phyloP scores from a whole-genome alignment of 495 filamentous ascomycete species.

The Neurospora sp. region DNA sequence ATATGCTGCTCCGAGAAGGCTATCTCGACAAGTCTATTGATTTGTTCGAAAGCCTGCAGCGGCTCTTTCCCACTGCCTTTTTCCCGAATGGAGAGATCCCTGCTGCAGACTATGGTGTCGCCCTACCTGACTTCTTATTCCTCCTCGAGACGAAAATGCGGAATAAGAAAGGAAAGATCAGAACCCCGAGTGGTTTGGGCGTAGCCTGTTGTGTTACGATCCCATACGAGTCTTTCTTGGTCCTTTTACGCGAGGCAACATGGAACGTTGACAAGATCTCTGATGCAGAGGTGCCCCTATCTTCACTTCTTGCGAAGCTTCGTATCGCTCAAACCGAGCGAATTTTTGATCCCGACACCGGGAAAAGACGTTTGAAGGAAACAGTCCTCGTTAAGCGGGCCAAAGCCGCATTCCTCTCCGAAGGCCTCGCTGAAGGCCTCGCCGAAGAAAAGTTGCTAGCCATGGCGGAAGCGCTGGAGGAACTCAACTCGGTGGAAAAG shows the following conservation, averaged over 20 bases:
- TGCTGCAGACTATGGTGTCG: slow-evolving; percentile 18
- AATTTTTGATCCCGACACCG: slow-evolving; percentile 17
- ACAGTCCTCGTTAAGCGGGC: slow-evolving; percentile 25
- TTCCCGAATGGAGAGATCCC: slow-evolving; percentile 24
- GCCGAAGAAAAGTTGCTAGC: background rate
- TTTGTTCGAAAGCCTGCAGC: background rate
- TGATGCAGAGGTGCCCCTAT: slow-evolving; percentile 18
- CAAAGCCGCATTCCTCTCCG: background rate
- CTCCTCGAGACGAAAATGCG: too few species aligned
- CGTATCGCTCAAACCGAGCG: slow-evolving; percentile 20
- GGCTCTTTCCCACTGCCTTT: slow-evolving; percentile 9
- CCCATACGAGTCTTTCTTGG: background rate
- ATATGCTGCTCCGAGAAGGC: slow-evolving; percentile 33
- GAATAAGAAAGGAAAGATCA: background rate
- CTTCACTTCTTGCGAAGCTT: slow-evolving; percentile 9
- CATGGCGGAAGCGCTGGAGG: background rate
- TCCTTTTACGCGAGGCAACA: slow-evolving; percentile 4
- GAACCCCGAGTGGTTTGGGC: background rate
- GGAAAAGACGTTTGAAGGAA: slow-evolving; percentile 14
- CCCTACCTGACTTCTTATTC: background rate
- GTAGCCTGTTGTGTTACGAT: background rate
- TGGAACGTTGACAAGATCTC: slow-evolving; percentile 23
- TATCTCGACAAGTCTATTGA: slow-evolving; percentile 23
- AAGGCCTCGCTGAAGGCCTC: background rate
- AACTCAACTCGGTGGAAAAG: background rate